phyloP scores from a whole-genome alignment of 1,139 yeast genomes.

The Pichia inconspicua region DNA sequence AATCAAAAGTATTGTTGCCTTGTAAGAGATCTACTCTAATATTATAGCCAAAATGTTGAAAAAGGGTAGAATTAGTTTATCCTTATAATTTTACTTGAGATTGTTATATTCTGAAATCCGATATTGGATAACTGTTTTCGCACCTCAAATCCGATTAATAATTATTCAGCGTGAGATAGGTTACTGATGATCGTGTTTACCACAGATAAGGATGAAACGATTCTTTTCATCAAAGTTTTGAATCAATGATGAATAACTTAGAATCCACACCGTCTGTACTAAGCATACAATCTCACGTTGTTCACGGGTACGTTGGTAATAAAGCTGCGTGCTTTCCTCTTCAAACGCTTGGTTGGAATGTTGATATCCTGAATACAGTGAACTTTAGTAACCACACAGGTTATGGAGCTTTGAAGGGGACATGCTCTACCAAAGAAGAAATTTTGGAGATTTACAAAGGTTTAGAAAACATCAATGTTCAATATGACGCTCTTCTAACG shows the following conservation, averaged over 20 bases:
- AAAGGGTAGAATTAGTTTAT: too few relatives aligned
- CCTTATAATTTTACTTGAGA: too few relatives aligned
- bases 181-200: too few relatives aligned
- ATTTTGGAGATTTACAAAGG: slow-evolving; percentile 40
- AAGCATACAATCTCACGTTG: slow-evolving; percentile 73
- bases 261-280: slow-evolving; percentile 29
- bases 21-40: too few relatives aligned
- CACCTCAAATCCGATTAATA: too few relatives aligned
- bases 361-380: slow-evolving; percentile 72
- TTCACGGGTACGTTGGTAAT: slow-evolving; percentile 83
- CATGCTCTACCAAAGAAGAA: slow-evolving; percentile 34
- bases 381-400: slow-evolving; percentile 81
- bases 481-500: slow-evolving; percentile 56
- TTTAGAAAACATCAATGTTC: slow-evolving; percentile 34
- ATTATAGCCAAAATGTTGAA: too few relatives aligned
- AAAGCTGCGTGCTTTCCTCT: slow-evolving; percentile 75
- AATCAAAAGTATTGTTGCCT: too few relatives aligned
- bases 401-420: slow-evolving; percentile 51
- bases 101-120: neutral
- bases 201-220: too few relatives aligned
- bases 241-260: neutral
- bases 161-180: neutral
- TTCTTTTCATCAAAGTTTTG: too few relatives aligned
- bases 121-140: too few relatives aligned
- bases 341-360: slow-evolving; percentile 77